These are phyloP conservation scores for Cercophora scortea DNA, from an alignment of 495 filamentous ascomycete species.

Conservation along the genomic window DNA sequence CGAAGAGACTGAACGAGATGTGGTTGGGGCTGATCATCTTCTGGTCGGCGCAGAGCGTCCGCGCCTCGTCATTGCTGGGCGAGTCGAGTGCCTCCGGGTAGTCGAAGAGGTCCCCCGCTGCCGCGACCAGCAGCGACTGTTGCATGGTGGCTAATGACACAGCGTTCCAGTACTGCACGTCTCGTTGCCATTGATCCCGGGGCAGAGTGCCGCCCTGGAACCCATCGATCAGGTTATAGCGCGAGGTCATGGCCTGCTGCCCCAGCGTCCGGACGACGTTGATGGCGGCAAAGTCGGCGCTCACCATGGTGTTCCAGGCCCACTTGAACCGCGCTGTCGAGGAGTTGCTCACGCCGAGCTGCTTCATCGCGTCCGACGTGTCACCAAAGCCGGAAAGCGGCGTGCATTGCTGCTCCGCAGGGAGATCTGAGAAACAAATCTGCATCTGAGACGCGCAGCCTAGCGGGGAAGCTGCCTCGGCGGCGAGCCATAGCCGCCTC, in stretches of 20 bases:
- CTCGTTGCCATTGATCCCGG: constrained; percentile 1
- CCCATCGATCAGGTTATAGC: background rate
- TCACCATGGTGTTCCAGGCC: background rate
- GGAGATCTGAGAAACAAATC: background rate
- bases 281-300: background rate
- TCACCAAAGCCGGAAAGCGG: background rate
- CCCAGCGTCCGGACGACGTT: background rate
- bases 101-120: background rate
- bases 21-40: constrained; percentile 9
- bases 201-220: background rate
- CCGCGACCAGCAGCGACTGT: background rate
- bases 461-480: constrained; percentile 1
- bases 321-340: background rate
- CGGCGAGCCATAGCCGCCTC: background rate
- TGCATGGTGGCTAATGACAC: background rate
- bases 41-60: background rate
- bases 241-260: background rate
- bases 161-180: background rate
- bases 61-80: background rate
- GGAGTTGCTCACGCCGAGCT: background rate
- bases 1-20: constrained; percentile 11
- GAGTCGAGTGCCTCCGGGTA: background rate
- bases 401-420: background rate
- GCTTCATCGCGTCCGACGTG: background rate
- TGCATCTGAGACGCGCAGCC: background rate